Evolutionary conservation across 129 eudicot genomes (phyloP).

Genomic region (Centella asiatica): DNA sequence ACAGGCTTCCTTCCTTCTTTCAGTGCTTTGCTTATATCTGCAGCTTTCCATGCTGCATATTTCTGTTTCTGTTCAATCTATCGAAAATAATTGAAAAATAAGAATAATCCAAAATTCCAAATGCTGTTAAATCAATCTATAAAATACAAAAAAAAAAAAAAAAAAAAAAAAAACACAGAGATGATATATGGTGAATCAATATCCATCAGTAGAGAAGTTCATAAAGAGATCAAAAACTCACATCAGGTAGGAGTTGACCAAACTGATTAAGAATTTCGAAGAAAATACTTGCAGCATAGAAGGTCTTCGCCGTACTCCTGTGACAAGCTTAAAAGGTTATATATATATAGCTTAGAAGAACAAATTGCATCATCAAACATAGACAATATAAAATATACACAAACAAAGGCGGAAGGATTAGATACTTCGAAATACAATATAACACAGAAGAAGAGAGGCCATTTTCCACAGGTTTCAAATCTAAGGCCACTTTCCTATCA

Average conservation of each 20-base stretch:
- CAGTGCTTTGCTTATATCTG: constrained; percentile 86
- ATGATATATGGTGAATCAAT: background rate
- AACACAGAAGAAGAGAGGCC: no score
- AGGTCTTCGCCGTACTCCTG: constrained; percentile 94
- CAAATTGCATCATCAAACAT: background rate
- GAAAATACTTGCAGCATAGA: constrained; percentile 96
- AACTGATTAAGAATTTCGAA: constrained; percentile 93
- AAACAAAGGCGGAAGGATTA: background rate
- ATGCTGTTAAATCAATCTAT: background rate
- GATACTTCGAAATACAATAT: no score
- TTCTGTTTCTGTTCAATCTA: constrained; percentile 97
- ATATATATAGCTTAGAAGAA: background rate
- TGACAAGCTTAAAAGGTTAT: constrained; percentile 10
- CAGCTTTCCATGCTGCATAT: constrained; percentile 97
- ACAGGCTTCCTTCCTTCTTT: constrained; percentile 97
- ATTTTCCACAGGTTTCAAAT: no score
- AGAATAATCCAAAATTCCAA: background rate
- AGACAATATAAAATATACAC: no score
- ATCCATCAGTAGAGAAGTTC: background rate
- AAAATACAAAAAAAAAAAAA: no score
- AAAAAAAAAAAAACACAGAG: background rate
- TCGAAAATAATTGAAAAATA: constrained; percentile 10
- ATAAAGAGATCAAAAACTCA: constrained; percentile 24
- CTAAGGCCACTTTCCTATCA: no score
- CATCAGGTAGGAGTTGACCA: constrained; percentile 79